phyloP scores from a whole-genome alignment of 2,329 filamentous ascomycete genomes.

The Tolypocladium endophyticum region DNA sequence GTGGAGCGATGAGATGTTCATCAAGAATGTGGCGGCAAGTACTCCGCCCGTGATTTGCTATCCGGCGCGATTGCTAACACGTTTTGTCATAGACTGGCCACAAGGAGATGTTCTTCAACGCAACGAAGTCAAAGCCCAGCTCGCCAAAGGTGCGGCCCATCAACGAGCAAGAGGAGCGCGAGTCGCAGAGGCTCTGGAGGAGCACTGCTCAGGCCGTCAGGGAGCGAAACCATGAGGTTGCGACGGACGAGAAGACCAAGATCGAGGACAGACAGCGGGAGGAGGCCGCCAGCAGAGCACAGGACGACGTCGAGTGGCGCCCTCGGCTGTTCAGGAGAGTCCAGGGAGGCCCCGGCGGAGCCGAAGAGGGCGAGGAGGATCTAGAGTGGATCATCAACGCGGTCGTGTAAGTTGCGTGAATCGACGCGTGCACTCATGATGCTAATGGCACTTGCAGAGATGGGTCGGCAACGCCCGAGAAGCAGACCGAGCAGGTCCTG shows the following conservation, averaged over 20 bases:
- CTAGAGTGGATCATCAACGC: slow-evolving; percentile 94
- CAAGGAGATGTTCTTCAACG: slow-evolving; percentile 84
- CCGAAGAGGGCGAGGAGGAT: slow-evolving; percentile 75
- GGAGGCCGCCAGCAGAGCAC: slow-evolving; percentile 69
- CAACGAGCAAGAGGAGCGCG: slow-evolving; percentile 77
- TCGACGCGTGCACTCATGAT: neutral
- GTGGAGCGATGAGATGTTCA: slow-evolving; percentile 92
- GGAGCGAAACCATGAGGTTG: slow-evolving; percentile 73
- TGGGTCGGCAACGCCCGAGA: slow-evolving; percentile 44
- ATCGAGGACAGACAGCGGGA: slow-evolving; percentile 89
- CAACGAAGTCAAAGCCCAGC: slow-evolving; percentile 64
- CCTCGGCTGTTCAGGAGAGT: slow-evolving; percentile 76
- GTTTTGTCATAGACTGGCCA: slow-evolving; percentile 64
- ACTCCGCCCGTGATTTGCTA: neutral
- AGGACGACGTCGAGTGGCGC: slow-evolving; percentile 76
- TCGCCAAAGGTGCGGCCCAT: slow-evolving; percentile 65
- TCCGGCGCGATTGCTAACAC: neutral
- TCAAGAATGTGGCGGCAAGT: slow-evolving; percentile 69
- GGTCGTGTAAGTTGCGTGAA: slow-evolving; percentile 51
- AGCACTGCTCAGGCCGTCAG: slow-evolving; percentile 74
- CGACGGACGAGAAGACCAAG: slow-evolving; percentile 92
- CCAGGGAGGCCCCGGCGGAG: slow-evolving; percentile 55
- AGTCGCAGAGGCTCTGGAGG: slow-evolving; percentile 82
- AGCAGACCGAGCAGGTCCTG: slow-evolving; percentile 73
- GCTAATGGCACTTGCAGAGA: slow-evolving; percentile 16